Conservation (phyloP, 306 rosid species). For the Vigna trinervia region DNA sequence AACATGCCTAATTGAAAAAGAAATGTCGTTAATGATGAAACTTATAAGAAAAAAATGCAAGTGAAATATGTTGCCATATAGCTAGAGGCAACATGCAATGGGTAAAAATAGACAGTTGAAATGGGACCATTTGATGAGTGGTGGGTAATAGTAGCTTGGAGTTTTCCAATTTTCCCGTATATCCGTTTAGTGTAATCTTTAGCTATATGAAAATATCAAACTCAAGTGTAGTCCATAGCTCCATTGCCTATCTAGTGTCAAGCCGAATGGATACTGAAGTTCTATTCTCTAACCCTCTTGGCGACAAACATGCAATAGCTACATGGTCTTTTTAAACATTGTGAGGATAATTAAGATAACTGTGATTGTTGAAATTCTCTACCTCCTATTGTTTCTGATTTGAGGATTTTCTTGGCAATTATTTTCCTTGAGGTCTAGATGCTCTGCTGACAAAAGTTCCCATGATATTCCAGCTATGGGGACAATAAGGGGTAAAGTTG, state of each 20-base stretch:
- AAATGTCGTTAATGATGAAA: not conserved
- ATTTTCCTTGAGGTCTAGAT: constrained; percentile 16
- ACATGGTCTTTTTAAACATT: not conserved
- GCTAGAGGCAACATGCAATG: not conserved
- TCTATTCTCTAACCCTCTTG: not conserved
- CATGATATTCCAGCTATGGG: constrained; percentile 13
- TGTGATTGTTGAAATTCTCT: constrained; percentile 26
- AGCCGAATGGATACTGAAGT: not conserved
- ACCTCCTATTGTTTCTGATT: not conserved
- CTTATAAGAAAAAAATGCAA: not conserved
- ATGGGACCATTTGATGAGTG: not conserved
- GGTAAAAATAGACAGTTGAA: constrained; percentile 11
- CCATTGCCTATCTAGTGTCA: not conserved
- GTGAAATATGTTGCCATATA: constrained; percentile 25
- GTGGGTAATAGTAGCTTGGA: constrained; percentile 6
- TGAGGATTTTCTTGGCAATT: not conserved
- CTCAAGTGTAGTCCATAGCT: not conserved
- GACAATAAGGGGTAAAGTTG: constrained; percentile 3
- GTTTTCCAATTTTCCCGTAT: not conserved
- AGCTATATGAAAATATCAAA: constrained; percentile 30
- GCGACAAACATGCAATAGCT: constrained; percentile 7
- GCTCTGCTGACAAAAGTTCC: not conserved
- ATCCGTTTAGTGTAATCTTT: constrained; percentile 14
- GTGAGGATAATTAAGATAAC: not conserved
- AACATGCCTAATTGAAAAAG: constrained; percentile 1